These are phyloP conservation scores for Pulicaria dysenterica DNA, from an alignment of 129 eudicot species.

Conservation along the genomic window DNA sequence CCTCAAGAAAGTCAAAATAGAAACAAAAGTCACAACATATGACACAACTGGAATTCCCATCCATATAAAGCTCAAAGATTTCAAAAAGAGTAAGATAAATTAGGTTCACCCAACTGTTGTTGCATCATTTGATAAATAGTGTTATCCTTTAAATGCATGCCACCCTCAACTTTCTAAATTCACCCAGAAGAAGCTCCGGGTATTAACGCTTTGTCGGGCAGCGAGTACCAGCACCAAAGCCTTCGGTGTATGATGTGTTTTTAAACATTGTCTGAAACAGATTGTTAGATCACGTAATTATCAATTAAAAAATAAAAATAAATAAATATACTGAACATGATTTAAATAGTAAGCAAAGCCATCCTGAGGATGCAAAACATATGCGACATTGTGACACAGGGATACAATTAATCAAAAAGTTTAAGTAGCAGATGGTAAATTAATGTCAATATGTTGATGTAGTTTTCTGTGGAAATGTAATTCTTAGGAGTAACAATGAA, in stretches of 20 bases:
- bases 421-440: constrained; percentile 7
- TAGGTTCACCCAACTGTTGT: constrained; percentile 16
- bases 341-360: constrained; percentile 4
- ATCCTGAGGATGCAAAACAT: background rate
- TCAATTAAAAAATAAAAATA: background rate
- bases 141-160: background rate
- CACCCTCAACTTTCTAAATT: background rate
- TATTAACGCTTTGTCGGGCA: constrained; percentile 52
- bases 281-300: background rate
- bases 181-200: constrained; percentile 9
- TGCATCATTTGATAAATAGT: constrained; percentile 7
- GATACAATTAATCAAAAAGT: constrained; percentile 2
- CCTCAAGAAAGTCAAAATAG: background rate
- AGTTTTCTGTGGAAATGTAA: too few species aligned
- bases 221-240: constrained; percentile 67
- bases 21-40: constrained; percentile 7
- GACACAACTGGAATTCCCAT: constrained; percentile 11
- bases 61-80: constrained; percentile 3
- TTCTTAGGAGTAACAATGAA: too few species aligned
- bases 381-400: background rate
- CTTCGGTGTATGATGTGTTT: constrained; percentile 78
- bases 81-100: background rate
- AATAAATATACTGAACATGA: too few species aligned
- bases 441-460: background rate
- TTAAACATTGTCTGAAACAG: constrained; percentile 71